These are phyloP conservation scores for Phytophthora ramorum DNA, from an alignment of 352 stramenopile genomes.

Conservation along the genomic window DNA sequence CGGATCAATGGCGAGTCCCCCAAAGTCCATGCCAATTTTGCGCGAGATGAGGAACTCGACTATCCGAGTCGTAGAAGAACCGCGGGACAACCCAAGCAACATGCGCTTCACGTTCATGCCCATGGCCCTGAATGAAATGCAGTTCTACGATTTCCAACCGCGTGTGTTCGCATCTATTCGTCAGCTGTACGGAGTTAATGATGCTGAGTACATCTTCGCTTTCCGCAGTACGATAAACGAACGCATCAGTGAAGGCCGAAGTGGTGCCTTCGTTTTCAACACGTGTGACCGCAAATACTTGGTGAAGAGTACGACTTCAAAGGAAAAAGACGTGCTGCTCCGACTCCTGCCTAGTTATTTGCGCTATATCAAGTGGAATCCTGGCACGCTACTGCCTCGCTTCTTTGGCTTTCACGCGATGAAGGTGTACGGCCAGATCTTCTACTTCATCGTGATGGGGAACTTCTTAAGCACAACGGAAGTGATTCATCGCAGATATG, in stretches of 20 bases:
- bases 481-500: constrained; percentile 88
- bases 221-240: constrained; percentile 90
- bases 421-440: constrained; percentile 92
- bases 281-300: constrained; percentile 90
- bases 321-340: constrained; percentile 84
- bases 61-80: constrained; percentile 69
- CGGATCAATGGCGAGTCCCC: constrained; percentile 40
- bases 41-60: constrained; percentile 58
- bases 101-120: constrained; percentile 72
- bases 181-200: constrained; percentile 67
- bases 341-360: constrained; percentile 85
- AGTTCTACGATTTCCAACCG: constrained; percentile 89
- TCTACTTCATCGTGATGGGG: constrained; percentile 94
- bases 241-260: constrained; percentile 89
- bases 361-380: constrained; percentile 91
- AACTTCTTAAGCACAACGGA: constrained; percentile 90
- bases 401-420: constrained; percentile 92
- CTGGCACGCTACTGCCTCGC: constrained; percentile 83
- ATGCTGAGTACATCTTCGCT: constrained; percentile 80
- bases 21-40: constrained; percentile 35
- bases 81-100: constrained; percentile 46
- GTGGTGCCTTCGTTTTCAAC: constrained; percentile 91
- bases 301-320: constrained; percentile 89
- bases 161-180: constrained; percentile 83
- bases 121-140: constrained; percentile 81